phyloP scores from a whole-genome alignment of 1,284 basidiomycete species.

The Chondrostereum purpureum region DNA sequence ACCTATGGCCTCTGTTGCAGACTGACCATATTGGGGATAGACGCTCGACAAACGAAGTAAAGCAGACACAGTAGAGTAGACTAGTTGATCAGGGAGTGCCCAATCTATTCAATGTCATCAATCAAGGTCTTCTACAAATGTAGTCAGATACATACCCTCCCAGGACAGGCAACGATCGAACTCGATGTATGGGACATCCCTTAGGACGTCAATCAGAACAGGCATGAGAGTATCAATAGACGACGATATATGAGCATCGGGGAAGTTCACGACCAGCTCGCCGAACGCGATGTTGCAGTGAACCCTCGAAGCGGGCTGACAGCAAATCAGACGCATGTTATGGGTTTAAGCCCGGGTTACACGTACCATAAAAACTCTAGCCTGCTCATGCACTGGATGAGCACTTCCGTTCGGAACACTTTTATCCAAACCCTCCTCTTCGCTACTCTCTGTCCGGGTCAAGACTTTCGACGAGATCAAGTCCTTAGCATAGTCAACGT shows the following conservation, averaged over 20 bases:
- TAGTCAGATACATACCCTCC: conserved; percentile 64
- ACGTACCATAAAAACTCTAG: conserved; percentile 56
- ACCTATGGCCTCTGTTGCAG: conserved; percentile 50
- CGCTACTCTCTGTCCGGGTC: conserved; percentile 23
- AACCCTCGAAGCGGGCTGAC: conserved; percentile 52
- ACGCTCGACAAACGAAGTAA: conserved; percentile 58
- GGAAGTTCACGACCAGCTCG: conserved; percentile 60
- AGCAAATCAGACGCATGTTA: conserved; percentile 4
- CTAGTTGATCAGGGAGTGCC: conserved; percentile 77
- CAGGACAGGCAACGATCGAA: conserved; percentile 74
- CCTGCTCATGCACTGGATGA: conserved; percentile 5
- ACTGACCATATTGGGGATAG: conserved; percentile 41
- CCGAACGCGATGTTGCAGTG: conserved; percentile 77
- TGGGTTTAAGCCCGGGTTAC: neutral
- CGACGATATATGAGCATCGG: conserved; percentile 43
- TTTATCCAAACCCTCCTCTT: conserved; percentile 13
- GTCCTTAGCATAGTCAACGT: conserved; percentile 42
- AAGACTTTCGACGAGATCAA: conserved; percentile 59
- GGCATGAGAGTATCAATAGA: conserved; percentile 45
- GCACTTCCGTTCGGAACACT: conserved; percentile 15
- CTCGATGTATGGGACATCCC: conserved; percentile 64
- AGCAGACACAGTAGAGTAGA: conserved; percentile 69
- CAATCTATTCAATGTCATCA: too few relatives aligned
- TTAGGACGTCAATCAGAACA: conserved; percentile 58
- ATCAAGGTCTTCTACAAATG: too few relatives aligned